Conservation (phyloP, 257 asterid species). For the Solanum megistacrolobum region DNA sequence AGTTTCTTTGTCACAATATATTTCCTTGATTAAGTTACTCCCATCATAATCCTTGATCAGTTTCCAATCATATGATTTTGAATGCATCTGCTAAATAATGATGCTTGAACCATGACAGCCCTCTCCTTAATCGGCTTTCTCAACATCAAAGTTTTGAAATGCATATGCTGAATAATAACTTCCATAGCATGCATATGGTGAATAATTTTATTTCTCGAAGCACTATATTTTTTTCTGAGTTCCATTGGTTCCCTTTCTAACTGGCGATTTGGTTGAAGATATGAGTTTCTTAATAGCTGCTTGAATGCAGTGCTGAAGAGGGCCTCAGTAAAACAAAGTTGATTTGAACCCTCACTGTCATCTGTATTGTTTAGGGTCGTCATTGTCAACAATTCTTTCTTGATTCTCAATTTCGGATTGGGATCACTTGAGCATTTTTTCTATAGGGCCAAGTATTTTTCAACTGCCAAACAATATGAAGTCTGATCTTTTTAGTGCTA, state of each 20-base stretch:
- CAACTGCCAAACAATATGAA: background rate
- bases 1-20: background rate
- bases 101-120: background rate
- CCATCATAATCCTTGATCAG: background rate
- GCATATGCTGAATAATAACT: background rate
- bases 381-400: background rate
- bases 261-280: background rate
- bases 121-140: background rate
- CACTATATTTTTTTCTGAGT: background rate
- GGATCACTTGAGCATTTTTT: background rate
- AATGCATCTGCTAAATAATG: background rate
- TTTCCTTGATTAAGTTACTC: background rate
- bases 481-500: background rate
- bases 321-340: background rate
- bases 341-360: background rate
- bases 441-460: background rate
- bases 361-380: background rate
- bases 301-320: background rate
- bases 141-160: background rate
- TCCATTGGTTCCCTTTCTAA: background rate
- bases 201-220: background rate
- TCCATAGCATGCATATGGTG: background rate
- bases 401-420: background rate
- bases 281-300: background rate
- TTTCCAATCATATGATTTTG: background rate